Conservation (phyloP, 1,284 basidiomycete species). For the Microbotryum silenes-acaulis region DNA sequence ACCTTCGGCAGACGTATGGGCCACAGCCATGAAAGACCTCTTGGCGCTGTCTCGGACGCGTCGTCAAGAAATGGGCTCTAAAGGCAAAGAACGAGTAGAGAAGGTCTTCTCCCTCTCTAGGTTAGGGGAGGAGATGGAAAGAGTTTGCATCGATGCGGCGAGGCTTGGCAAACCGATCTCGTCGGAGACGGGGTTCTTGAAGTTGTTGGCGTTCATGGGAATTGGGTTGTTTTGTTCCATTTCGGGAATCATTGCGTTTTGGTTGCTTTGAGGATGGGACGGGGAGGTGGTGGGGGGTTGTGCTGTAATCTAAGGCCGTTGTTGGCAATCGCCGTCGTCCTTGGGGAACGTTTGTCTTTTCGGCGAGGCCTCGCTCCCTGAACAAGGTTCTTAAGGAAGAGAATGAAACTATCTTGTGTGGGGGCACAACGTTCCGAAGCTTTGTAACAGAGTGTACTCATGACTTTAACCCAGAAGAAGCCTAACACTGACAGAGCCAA, state of each 20-base stretch:
- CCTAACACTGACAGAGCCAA: too few relatives aligned
- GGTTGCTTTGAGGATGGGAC: too few relatives aligned
- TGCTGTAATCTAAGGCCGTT: too few relatives aligned
- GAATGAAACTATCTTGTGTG: too few relatives aligned
- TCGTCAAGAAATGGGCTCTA: conserved; percentile 48
- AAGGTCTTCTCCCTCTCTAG: conserved; percentile 54
- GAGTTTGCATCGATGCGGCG: conserved; percentile 47
- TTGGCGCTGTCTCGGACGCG: conserved; percentile 49
- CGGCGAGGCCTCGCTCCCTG: too few relatives aligned
- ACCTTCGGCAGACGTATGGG: conserved; percentile 60
- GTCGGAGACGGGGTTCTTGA: conserved; percentile 18
- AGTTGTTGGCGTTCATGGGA: background rate
- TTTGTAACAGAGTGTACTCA: too few relatives aligned
- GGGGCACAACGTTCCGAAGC: too few relatives aligned
- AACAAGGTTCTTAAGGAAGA: too few relatives aligned
- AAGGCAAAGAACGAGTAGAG: conserved; percentile 55
- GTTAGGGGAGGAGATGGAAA: conserved; percentile 61
- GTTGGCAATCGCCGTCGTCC: too few relatives aligned
- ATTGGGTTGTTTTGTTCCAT: background rate
- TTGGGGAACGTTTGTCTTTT: too few relatives aligned
- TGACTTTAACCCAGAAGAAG: too few relatives aligned
- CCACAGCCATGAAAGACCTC: conserved; percentile 57
- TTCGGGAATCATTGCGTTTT: background rate
- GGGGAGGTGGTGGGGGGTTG: too few relatives aligned
- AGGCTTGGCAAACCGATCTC: conserved; percentile 16